Evolutionary conservation across 164 flowering plant genomes (phyloP).

Genomic region (Paratinospora sagittata): DNA sequence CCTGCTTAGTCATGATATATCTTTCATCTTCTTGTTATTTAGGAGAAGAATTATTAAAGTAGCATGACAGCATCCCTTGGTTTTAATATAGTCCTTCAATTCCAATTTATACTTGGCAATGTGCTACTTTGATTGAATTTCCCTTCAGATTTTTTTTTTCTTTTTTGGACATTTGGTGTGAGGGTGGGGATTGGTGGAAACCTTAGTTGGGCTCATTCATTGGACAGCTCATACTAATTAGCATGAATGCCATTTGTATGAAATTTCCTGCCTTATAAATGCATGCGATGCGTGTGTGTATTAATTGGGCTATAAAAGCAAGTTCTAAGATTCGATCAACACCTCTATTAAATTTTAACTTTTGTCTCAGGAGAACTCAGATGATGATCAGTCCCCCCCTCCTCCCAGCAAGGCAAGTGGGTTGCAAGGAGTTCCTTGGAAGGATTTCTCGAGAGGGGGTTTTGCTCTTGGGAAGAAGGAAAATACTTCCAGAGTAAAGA

Average conservation of each 20-base stretch:
- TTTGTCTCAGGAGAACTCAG: slow-evolving; percentile 43
- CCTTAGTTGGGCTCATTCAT: neutral
- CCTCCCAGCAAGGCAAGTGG: slow-evolving; percentile 36
- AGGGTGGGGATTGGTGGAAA: slow-evolving; percentile 14
- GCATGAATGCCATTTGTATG: neutral
- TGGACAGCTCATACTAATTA: slow-evolving; percentile 1
- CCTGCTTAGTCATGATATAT: no score
- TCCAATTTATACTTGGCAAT: no score
- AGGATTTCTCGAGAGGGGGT: slow-evolving; percentile 41
- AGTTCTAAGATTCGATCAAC: neutral
- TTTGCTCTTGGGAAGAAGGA: slow-evolving; percentile 36
- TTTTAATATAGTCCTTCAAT: no score
- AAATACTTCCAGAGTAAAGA: slow-evolving; percentile 33
- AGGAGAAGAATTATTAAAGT: no score
- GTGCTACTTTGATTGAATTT: no score
- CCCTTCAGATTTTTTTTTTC: no score
- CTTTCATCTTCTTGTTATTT: no score
- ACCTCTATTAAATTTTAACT: neutral
- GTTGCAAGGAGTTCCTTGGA: slow-evolving; percentile 44
- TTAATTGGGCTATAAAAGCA: neutral
- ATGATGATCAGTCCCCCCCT: slow-evolving; percentile 28
- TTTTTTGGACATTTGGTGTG: no score
- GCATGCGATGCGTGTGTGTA: neutral
- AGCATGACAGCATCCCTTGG: no score
- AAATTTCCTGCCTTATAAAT: neutral